phyloP scores from a whole-genome alignment of 495 filamentous ascomycete genomes.

The Aspergillus avenaceus region DNA sequence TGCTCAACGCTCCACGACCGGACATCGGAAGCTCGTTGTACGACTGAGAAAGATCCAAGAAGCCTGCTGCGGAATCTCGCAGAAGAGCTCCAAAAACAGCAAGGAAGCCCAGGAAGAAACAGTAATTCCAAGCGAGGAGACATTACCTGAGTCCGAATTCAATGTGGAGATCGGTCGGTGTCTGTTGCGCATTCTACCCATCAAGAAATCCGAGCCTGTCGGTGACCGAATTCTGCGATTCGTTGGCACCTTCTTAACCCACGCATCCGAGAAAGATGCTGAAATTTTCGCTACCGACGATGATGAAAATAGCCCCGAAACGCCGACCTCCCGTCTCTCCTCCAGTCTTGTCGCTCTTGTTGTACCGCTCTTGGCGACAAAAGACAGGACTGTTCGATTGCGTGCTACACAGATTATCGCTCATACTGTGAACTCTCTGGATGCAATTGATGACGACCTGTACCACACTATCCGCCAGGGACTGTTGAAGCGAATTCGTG shows the following conservation, averaged over 20 bases:
- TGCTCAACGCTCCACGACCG: conserved; percentile 81
- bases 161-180: conserved; percentile 80
- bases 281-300: conserved; percentile 41
- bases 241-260: conserved; percentile 75
- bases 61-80: conserved; percentile 73
- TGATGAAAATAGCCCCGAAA: conserved; percentile 61
- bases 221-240: conserved; percentile 85
- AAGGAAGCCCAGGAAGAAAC: conserved; percentile 33
- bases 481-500: conserved; percentile 77
- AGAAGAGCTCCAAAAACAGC: conserved; percentile 42
- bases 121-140: conserved; percentile 45
- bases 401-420: conserved; percentile 84
- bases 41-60: conserved; percentile 86
- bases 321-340: conserved; percentile 74
- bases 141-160: conserved; percentile 79
- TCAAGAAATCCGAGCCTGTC: conserved; percentile 89
- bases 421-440: conserved; percentile 83
- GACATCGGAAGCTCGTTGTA: conserved; percentile 83
- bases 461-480: conserved; percentile 75
- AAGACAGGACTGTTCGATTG: conserved; percentile 91
- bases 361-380: conserved; percentile 67
- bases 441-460: conserved; percentile 83
- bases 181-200: conserved; percentile 71
- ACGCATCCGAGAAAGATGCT: conserved; percentile 73
- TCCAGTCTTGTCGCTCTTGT: conserved; percentile 64